Base-by-base conservation (phyloP, 73 alveolate species). In the Diophrys sp. region DNA sequence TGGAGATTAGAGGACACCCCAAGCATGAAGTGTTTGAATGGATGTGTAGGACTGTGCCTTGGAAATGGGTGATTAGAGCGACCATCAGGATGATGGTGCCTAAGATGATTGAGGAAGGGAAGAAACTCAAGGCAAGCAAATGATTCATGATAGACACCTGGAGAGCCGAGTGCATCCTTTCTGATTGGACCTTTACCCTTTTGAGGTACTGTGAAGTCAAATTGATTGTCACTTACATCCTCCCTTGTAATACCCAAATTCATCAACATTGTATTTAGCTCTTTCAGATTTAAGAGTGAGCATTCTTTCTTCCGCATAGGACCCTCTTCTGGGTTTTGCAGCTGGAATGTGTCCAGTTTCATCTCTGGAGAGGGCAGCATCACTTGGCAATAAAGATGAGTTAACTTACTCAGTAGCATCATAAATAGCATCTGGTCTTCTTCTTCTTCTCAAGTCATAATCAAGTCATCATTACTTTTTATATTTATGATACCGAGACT, bases 171-270 rank as follows among this genome's bases (percentile, higher is more conserved):
- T 1, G 91, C 70, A 28, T 70, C 81, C 25, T 82, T 82, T 89
- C 95, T 89, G 33, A 74, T 54, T 24, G 69, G 54, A 23, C 87
- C 92, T 30, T 54, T 31, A 54, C 75, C 89, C 57, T 89, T 83
- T 24, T 55, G 32, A 2, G 95, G 95, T 29, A 89, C n/a, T n/a
- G n/a, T n/a, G n/a, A n/a, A n/a, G n/a, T n/a, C n/a, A n/a, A n/a
- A n/a, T n/a, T n/a, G n/a, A n/a, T n/a, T n/a, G n/a, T n/a, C n/a
- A n/a, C n/a, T n/a, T n/a, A n/a, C n/a, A 82, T 31, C 95, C 95
- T 55, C 95, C 95, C 23, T 73, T 71, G 75, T 89, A 89, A 56
- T 78, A 85, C 62, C 95, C 95, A n/a, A 89, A 82, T 29, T 83
- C 88, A 57, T 89, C 82, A 14, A 89, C 95, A 73, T 71, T 83